These are phyloP conservation scores for Barnettozyma sucrosica DNA, from an alignment of 805 yeast genomes.

Conservation along the genomic window DNA sequence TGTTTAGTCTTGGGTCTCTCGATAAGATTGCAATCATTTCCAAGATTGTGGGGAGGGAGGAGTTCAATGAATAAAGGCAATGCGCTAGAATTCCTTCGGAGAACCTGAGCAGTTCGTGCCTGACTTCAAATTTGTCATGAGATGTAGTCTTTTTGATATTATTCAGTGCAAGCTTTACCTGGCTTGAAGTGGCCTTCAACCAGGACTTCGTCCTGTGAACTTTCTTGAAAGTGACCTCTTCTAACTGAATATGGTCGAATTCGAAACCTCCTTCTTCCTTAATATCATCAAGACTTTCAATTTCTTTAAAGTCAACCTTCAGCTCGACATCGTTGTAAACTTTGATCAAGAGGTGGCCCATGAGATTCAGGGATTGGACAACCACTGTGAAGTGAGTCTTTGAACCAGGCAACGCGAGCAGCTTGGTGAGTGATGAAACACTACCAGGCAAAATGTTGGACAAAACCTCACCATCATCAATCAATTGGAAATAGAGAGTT, in stretches of 20 bases:
- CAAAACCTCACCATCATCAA: constrained; percentile 41
- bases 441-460: constrained; percentile 48
- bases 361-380: constrained; percentile 25
- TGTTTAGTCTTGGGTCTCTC: constrained; percentile 13
- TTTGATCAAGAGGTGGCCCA: constrained; percentile 26
- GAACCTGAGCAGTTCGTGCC: constrained; percentile 27
- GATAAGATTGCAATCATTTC: constrained; percentile 29
- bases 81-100: constrained; percentile 26
- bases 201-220: constrained; percentile 44
- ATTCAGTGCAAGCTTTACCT: constrained; percentile 40
- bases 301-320: constrained; percentile 20
- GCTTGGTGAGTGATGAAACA: constrained; percentile 39
- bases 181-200: constrained; percentile 49
- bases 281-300: constrained; percentile 16
- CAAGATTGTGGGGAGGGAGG: constrained; percentile 32
- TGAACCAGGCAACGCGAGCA: constrained; percentile 26
- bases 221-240: constrained; percentile 18
- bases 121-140: constrained; percentile 31
- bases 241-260: constrained; percentile 16
- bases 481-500: constrained; percentile 29
- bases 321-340: constrained; percentile 41
- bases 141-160: constrained; percentile 20
- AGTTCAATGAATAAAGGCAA: constrained; percentile 32
- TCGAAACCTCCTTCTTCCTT: constrained; percentile 10
- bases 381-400: constrained; percentile 35